Evolutionary conservation across 805 yeast species (phyloP).

Genomic region (Nakazawaea anatomiae): DNA sequence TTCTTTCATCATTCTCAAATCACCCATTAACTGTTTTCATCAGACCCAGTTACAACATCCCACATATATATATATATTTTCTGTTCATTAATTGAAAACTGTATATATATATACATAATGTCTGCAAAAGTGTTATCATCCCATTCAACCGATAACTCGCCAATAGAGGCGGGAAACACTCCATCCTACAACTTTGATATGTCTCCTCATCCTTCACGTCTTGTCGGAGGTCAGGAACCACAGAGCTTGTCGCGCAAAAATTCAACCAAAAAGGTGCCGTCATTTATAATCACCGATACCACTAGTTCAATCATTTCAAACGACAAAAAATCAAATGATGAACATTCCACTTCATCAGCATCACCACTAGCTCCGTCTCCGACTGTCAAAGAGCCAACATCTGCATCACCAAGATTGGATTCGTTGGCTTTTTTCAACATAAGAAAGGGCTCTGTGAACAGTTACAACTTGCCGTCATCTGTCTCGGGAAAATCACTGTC

Average conservation of each 20-base stretch:
- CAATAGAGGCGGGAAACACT: neutral
- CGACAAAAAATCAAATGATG: neutral
- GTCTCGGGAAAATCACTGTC: neutral
- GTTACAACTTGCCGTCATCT: neutral
- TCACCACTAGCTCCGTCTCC: neutral
- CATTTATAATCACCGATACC: slow-evolving; percentile 7
- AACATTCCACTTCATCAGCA: neutral
- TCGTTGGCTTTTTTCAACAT: slow-evolving; percentile 4
- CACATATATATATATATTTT: no score
- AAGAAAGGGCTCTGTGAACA: neutral
- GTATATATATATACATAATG: neutral
- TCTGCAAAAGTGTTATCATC: neutral
- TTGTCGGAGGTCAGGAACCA: neutral
- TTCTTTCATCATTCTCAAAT: no score
- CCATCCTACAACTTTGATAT: neutral
- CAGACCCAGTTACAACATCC: no score
- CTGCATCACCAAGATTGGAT: neutral
- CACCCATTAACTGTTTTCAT: no score
- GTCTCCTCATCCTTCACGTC: neutral
- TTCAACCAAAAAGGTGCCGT: slow-evolving; percentile 1
- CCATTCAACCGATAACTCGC: neutral
- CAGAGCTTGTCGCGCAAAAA: neutral
- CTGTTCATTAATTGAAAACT: no score
- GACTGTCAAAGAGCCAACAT: neutral
- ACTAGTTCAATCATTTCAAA: neutral